phyloP scores from a whole-genome alignment of 768 basidiomycete genomes.

The Fomitopsis pulvina region DNA sequence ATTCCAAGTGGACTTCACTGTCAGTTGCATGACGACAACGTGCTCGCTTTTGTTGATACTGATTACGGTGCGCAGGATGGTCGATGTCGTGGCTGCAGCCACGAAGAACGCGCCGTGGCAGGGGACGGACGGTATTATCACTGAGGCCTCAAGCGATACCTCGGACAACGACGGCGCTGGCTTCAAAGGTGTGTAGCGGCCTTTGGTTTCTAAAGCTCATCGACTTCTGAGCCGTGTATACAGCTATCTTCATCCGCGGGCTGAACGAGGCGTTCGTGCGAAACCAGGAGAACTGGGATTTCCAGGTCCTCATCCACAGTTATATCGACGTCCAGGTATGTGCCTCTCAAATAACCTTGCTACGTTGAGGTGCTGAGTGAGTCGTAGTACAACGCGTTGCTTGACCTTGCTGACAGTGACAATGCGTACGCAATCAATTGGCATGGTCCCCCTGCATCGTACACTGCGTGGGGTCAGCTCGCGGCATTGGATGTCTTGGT shows the following conservation, averaged over 20 bases:
- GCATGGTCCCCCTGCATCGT: constrained; percentile 38
- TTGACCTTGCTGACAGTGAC: constrained; percentile 40
- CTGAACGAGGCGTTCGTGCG: constrained; percentile 39
- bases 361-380: not conserved
- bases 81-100: constrained; percentile 31
- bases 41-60: not conserved
- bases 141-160: constrained; percentile 37
- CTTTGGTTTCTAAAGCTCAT: not conserved
- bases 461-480: constrained; percentile 45
- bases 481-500: constrained; percentile 20
- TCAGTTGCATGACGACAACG: not conserved
- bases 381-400: constrained; percentile 41
- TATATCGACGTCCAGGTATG: constrained; percentile 46
- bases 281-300: constrained; percentile 29
- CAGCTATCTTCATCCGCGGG: constrained; percentile 41
- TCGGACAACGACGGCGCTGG: constrained; percentile 41
- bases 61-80: constrained; percentile 22
- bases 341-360: not conserved
- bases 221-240: not conserved
- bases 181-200: constrained; percentile 37
- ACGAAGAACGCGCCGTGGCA: constrained; percentile 42
- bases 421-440: constrained; percentile 39
- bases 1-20: constrained; percentile 35
- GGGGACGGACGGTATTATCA: constrained; percentile 43
- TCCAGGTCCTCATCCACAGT: constrained; percentile 38